phyloP scores from a whole-genome alignment of 306 rosid species.

The Coriaria nepalensis region DNA sequence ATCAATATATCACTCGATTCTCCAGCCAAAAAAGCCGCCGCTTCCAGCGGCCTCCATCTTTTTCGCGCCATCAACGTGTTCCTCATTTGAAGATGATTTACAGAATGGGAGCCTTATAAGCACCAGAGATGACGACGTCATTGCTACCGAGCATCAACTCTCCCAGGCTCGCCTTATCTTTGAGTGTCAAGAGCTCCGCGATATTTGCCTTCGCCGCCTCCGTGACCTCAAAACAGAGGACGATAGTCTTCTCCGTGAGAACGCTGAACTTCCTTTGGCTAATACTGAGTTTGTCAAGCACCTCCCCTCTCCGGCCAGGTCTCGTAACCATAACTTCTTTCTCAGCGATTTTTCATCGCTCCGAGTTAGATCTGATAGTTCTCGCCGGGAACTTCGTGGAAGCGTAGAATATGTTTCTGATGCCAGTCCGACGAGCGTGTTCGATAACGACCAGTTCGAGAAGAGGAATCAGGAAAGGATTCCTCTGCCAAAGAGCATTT shows the following conservation, averaged over 20 bases:
- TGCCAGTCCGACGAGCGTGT: conserved; percentile 31
- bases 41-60: conserved; percentile 28
- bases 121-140: neutral
- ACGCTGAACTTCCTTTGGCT: conserved; percentile 25
- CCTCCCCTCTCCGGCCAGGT: conserved; percentile 19
- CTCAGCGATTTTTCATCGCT: conserved; percentile 10
- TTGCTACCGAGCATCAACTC: conserved; percentile 24
- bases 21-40: conserved; percentile 24
- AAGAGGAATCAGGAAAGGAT: conserved; percentile 9
- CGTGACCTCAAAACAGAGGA: conserved; percentile 17
- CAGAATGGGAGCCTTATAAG: neutral
- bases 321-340: conserved; percentile 4
- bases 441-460: conserved; percentile 19
- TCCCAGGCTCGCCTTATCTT: conserved; percentile 28
- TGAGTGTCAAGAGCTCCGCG: conserved; percentile 21
- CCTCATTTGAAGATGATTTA: conserved; percentile 16
- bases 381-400: conserved; percentile 1
- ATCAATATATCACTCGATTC: conserved; percentile 24
- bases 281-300: conserved; percentile 27
- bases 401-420: conserved; percentile 20
- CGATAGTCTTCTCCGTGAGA: conserved; percentile 25
- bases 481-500: conserved; percentile 34
- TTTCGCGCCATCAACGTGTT: conserved; percentile 31
- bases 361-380: conserved; percentile 10
- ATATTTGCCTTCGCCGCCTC: conserved; percentile 24